Evolutionary conservation across 2,329 filamentous ascomycete genomes (phyloP), one percentile per base, ranked within the genome.

Genomic region (Macrophomina pseudophaseolina): DNA sequence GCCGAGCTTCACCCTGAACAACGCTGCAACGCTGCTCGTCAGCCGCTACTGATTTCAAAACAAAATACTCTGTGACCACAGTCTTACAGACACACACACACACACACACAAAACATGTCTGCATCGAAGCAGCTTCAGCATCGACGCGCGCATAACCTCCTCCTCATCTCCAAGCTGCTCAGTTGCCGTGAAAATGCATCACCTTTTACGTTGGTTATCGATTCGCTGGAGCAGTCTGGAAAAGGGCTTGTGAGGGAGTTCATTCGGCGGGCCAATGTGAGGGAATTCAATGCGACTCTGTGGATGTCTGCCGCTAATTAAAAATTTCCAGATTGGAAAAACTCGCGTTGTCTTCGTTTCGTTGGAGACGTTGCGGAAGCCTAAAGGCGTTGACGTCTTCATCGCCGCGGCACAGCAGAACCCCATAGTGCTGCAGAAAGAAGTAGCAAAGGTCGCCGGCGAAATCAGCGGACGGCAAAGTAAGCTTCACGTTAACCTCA

Each of bases 141-240:
- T 74, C 86, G 91, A 35, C 87, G 92, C 70, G 94, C 92, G 23
- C 93, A 97, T 79, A 94, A 93, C 76, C 81, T 96, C 28, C 86
- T 97, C 2, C 83, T 97, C 2, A 88, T 97, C 65, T 91, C 93
- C 69, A 94, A 93, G 74, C 83, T 97, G 1, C 84, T 97, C 69
- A 92, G 89, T 74, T 49, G 48, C 30, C 87, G 92, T 69, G 91
- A 95, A 77, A 88, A 88, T 66, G 88, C 91, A 14, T 97, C 93
- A 58, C 94, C 94, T 2, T 88, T 98, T 73, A 97, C 94, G 0
- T 82, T 98, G 32, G 80, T 97, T 3, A 84, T 97, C 66, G 94
- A 98, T 78, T 92, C 86, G 40, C 83, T 97, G 35, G 93, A 97
- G 80, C 93, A 97, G 79, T 88, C 89, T 32, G 91, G 89, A 6